These are phyloP conservation scores for Ogataea nakhonphanomensis DNA, from an alignment of 805 yeast genomes.

Conservation along the genomic window DNA sequence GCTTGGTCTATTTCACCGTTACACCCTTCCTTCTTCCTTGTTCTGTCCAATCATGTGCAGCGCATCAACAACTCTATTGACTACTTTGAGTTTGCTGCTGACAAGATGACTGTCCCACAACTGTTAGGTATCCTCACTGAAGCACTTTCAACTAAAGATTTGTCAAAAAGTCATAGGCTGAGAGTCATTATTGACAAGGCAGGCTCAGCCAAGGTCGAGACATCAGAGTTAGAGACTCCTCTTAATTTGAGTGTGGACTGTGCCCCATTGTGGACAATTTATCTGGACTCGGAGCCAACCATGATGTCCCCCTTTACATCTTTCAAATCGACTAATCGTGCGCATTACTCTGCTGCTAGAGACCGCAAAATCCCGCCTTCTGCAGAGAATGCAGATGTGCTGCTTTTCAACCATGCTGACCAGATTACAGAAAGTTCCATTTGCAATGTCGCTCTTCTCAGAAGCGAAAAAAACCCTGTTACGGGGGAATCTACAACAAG, in stretches of 20 bases:
- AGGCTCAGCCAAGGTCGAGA: conserved; percentile 32
- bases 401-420: conserved; percentile 57
- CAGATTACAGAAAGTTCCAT: conserved; percentile 79
- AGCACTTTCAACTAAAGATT: conserved; percentile 32
- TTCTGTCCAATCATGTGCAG: conserved; percentile 60
- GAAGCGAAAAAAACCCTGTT: conserved; percentile 30
- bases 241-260: conserved; percentile 9
- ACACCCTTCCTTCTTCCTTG: conserved; percentile 46
- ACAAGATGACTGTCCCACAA: conserved; percentile 35
- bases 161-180: conserved; percentile 41
- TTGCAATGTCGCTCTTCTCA: conserved; percentile 68
- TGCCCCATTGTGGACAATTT: conserved; percentile 50
- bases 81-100: conserved; percentile 48
- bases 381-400: conserved; percentile 52
- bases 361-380: conserved; percentile 39
- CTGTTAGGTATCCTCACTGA: conserved; percentile 42
- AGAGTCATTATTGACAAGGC: conserved; percentile 40
- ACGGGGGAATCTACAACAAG: conserved; percentile 33
- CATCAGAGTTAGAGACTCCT: conserved; percentile 18
- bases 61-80: conserved; percentile 52
- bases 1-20: conserved; percentile 25
- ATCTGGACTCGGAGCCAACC: conserved; percentile 52
- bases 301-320: conserved; percentile 74
- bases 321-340: conserved; percentile 78
- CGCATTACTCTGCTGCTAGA: conserved; percentile 61